A percentile compares a stretch with the other conserved stretches of the same genome.
phyloP scores from a whole-genome alignment of 345 rosid genomes.

The Anastatica hierochuntica region DNA sequence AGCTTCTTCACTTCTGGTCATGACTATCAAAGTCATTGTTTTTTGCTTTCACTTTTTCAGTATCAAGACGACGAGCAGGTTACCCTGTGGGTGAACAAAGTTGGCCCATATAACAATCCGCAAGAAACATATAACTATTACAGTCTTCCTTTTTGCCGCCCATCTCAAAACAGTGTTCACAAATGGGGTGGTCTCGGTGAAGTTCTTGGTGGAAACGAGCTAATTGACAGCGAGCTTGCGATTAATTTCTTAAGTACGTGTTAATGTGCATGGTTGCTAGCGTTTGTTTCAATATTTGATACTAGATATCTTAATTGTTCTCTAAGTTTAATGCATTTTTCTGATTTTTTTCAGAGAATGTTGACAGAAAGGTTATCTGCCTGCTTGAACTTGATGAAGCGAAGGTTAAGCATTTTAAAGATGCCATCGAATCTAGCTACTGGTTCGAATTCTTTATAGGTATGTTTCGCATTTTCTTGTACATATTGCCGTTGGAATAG shows the following conservation, averaged over 20 bases:
- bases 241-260: slow-evolving; percentile 72
- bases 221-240: slow-evolving; percentile 79
- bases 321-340: background rate
- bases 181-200: slow-evolving; percentile 99
- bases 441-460: slow-evolving; percentile 90
- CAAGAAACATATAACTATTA: slow-evolving; percentile 97
- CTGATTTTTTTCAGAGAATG: slow-evolving; percentile 35
- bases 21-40: background rate
- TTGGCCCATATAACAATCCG: slow-evolving; percentile 97
- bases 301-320: background rate
- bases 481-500: background rate
- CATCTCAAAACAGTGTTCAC: slow-evolving; percentile 38
- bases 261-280: background rate
- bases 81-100: slow-evolving; percentile 92
- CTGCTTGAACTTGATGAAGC: slow-evolving; percentile 51
- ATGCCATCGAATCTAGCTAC: slow-evolving; percentile 81
- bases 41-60: slow-evolving; percentile 31
- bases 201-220: slow-evolving; percentile 97
- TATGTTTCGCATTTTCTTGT: slow-evolving; percentile 12
- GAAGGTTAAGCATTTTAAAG: slow-evolving; percentile 70
- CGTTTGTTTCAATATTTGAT: background rate
- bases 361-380: slow-evolving; percentile 55
- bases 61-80: slow-evolving; percentile 62
- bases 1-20: background rate
- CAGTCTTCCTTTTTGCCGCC: slow-evolving; percentile 83